Percentiles rank a stretch among this genome's conserved stretches.
These are phyloP conservation scores for Xylaria flabelliformis DNA, from an alignment of 495 filamentous ascomycete genomes.

Conservation along the genomic window DNA sequence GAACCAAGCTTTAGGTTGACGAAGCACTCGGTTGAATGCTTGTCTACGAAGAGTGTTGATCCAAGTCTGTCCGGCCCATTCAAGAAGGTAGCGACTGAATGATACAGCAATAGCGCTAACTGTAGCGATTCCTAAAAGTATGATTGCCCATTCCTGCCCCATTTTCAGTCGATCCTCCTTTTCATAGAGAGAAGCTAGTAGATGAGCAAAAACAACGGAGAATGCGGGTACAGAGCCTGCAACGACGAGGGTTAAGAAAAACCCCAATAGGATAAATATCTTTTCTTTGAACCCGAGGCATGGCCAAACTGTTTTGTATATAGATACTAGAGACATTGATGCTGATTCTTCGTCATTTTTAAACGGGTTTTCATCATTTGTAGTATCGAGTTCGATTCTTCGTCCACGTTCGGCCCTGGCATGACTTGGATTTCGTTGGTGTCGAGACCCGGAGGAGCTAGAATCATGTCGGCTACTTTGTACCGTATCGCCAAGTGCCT, in stretches of 20 bases:
- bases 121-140: slow-evolving; percentile 71
- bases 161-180: slow-evolving; percentile 47
- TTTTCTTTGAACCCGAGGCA: slow-evolving; percentile 59
- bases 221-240: slow-evolving; percentile 78
- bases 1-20: slow-evolving; percentile 87
- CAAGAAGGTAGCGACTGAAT: slow-evolving; percentile 71
- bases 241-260: slow-evolving; percentile 66
- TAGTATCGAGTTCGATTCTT: neutral
- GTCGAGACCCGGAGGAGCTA: neutral
- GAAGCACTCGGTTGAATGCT: slow-evolving; percentile 73
- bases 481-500: slow-evolving; percentile 32
- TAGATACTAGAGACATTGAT: slow-evolving; percentile 56
- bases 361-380: slow-evolving; percentile 18
- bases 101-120: slow-evolving; percentile 70
- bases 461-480: slow-evolving; percentile 24
- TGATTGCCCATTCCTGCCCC: slow-evolving; percentile 70
- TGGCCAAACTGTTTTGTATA: slow-evolving; percentile 80
- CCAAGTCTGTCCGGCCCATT: slow-evolving; percentile 78
- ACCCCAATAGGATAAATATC: slow-evolving; percentile 64
- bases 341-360: slow-evolving; percentile 32
- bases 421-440: neutral
- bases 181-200: slow-evolving; percentile 73
- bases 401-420: neutral
- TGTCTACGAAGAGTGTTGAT: slow-evolving; percentile 71
- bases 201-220: slow-evolving; percentile 75